phyloP scores from a whole-genome alignment of 2,329 filamentous ascomycete genomes.

The Calonectria pseudoreteaudii region DNA sequence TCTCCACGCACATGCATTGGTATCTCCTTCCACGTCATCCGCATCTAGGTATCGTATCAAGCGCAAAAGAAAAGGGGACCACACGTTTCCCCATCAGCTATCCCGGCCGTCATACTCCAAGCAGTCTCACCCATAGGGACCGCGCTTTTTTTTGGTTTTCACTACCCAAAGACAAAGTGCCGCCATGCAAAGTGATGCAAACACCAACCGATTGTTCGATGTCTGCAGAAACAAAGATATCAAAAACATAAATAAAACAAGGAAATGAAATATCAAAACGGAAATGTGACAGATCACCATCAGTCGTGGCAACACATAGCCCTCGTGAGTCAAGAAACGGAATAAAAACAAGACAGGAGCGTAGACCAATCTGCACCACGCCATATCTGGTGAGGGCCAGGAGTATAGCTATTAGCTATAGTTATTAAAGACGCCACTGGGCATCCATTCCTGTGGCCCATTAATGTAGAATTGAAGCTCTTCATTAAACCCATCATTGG shows the following conservation, averaged over 20 bases:
- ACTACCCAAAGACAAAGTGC: background rate
- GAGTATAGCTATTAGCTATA: slow-evolving; percentile 23
- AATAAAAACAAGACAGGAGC: background rate
- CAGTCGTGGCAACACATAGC: background rate
- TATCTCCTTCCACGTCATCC: slow-evolving; percentile 12
- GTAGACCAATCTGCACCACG: slow-evolving; percentile 6
- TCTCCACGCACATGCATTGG: background rate
- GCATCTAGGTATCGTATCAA: slow-evolving; percentile 10
- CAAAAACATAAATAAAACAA: background rate
- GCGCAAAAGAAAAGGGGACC: slow-evolving; percentile 6
- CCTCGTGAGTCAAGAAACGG: background rate
- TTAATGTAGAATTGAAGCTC: slow-evolving; percentile 59
- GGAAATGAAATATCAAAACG: background rate
- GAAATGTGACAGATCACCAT: background rate
- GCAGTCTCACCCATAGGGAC: background rate
- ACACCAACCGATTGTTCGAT: background rate
- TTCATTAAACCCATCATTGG: slow-evolving; percentile 59
- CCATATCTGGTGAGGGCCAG: background rate
- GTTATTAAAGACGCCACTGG: slow-evolving; percentile 36
- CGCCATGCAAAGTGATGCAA: slow-evolving; percentile 11
- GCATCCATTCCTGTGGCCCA: slow-evolving; percentile 46
- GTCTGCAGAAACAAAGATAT: background rate
- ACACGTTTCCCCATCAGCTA: background rate
- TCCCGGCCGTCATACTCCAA: slow-evolving; percentile 1
- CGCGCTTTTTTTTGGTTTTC: background rate